Conservation (phyloP, 768 basidiomycete species). For the Lentinula detonsa region DNA sequence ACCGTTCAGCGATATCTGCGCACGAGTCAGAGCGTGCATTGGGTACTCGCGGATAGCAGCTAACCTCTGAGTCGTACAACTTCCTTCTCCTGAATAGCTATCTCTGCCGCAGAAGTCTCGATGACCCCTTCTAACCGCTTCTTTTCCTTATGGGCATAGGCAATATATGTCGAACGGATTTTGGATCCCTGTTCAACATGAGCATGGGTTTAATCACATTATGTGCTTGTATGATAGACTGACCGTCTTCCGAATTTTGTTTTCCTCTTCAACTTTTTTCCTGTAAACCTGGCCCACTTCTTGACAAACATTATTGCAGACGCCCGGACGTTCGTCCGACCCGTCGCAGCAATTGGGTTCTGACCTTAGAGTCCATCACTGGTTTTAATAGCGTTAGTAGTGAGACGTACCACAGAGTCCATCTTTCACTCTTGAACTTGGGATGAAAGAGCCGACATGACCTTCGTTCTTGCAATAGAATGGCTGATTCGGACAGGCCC, state of each 20-base stretch:
- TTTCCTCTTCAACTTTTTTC: slow-evolving; percentile 64
- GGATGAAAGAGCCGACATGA: slow-evolving; percentile 76
- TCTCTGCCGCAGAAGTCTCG: slow-evolving; percentile 46
- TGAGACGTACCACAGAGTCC: slow-evolving; percentile 79
- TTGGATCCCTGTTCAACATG: slow-evolving; percentile 67
- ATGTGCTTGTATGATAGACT: not conserved
- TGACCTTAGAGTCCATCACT: slow-evolving; percentile 24
- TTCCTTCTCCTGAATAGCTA: slow-evolving; percentile 61
- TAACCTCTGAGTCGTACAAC: slow-evolving; percentile 68
- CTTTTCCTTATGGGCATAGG: slow-evolving; percentile 87
- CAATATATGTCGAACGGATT: slow-evolving; percentile 83
- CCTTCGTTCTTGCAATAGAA: slow-evolving; percentile 90
- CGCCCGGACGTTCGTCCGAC: slow-evolving; percentile 80
- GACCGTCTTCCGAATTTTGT: slow-evolving; percentile 71
- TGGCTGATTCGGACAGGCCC: slow-evolving; percentile 67
- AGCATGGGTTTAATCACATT: not conserved
- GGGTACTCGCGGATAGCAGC: not conserved
- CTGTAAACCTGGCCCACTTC: slow-evolving; percentile 68
- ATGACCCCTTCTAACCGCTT: slow-evolving; percentile 67
- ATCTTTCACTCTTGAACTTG: slow-evolving; percentile 82
- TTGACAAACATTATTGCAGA: slow-evolving; percentile 74
- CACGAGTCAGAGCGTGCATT: not conserved
- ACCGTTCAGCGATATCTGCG: slow-evolving; percentile 69
- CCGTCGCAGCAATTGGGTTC: slow-evolving; percentile 95
- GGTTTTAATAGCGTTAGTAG: not conserved